A percentile compares a stretch with the other conserved stretches of the same genome.
Conservation (phyloP, 345 rosid species). For the Anastatica hierochuntica region DNA sequence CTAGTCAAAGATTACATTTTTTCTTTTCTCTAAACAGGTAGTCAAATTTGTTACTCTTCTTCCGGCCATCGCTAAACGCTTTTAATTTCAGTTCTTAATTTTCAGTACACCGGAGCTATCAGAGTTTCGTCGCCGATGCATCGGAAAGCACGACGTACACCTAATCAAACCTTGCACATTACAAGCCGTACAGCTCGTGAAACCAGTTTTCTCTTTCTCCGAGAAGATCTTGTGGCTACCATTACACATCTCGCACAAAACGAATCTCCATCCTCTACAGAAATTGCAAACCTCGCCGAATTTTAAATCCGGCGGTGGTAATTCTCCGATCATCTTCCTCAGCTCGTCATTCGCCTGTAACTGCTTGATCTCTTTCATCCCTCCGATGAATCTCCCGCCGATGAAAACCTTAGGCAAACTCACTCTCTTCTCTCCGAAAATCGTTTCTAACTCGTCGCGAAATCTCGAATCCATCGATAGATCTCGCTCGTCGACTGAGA, state of each 20-base stretch:
- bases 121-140: slow-evolving; percentile 14
- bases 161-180: slow-evolving; percentile 39
- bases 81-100: not conserved
- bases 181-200: slow-evolving; percentile 33
- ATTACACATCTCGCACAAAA: slow-evolving; percentile 34
- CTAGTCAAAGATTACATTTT: too few relatives aligned
- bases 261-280: slow-evolving; percentile 51
- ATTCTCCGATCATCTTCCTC: slow-evolving; percentile 22
- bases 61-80: too few relatives aligned
- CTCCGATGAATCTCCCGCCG: slow-evolving; percentile 41
- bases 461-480: slow-evolving; percentile 56
- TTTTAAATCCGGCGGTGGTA: slow-evolving; percentile 18
- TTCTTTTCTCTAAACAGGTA: too few relatives aligned
- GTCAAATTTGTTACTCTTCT: too few relatives aligned
- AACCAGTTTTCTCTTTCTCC: slow-evolving; percentile 34
- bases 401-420: slow-evolving; percentile 41
- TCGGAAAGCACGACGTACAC: slow-evolving; percentile 30
- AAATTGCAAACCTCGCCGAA: slow-evolving; percentile 19
- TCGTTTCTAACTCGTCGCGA: slow-evolving; percentile 42
- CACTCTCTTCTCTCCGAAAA: slow-evolving; percentile 23
- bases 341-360: slow-evolving; percentile 43
- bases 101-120: not conserved
- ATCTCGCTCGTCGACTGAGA: slow-evolving; percentile 68
- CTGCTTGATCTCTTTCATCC: slow-evolving; percentile 34
- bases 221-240: slow-evolving; percentile 60